phyloP scores from a whole-genome alignment of 2,329 filamentous ascomycete genomes.

The Colletotrichum brevisporum region DNA sequence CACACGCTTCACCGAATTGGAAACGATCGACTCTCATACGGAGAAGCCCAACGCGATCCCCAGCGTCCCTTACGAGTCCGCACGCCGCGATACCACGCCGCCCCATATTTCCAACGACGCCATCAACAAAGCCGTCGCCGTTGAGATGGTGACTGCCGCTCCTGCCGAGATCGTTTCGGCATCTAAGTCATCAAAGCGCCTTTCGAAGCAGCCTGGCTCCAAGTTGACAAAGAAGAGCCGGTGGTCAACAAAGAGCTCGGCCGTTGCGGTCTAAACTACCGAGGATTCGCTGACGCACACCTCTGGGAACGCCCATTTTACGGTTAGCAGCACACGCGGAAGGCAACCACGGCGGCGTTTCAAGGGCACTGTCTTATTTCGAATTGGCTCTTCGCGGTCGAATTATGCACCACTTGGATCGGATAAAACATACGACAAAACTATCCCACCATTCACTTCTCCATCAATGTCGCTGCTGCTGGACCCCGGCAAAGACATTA shows the following conservation, averaged over 20 bases:
- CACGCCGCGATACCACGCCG: constrained; percentile 33
- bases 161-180: constrained; percentile 15
- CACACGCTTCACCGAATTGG: constrained; percentile 49
- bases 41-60: constrained; percentile 34
- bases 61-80: constrained; percentile 16
- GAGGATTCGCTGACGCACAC: not conserved
- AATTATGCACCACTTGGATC: constrained; percentile 6
- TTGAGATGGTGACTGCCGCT: constrained; percentile 26
- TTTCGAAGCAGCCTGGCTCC: constrained; percentile 49
- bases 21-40: constrained; percentile 48
- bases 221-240: constrained; percentile 50
- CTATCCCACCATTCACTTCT: not conserved
- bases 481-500: constrained; percentile 28
- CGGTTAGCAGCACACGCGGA: not conserved
- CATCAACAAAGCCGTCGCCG: constrained; percentile 42
- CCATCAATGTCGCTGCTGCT: constrained; percentile 13
- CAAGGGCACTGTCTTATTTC: constrained; percentile 7
- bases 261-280: constrained; percentile 46
- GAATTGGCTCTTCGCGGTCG: not conserved
- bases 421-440: not conserved
- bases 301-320: not conserved
- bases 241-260: constrained; percentile 47
- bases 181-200: constrained; percentile 44
- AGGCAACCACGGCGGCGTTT: constrained; percentile 9
- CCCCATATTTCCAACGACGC: constrained; percentile 39